Evolutionary conservation across 495 filamentous ascomycete genomes (phyloP), one percentile per base, ranked within the genome.

Genomic region (Hyaloscypha hepaticicola): DNA sequence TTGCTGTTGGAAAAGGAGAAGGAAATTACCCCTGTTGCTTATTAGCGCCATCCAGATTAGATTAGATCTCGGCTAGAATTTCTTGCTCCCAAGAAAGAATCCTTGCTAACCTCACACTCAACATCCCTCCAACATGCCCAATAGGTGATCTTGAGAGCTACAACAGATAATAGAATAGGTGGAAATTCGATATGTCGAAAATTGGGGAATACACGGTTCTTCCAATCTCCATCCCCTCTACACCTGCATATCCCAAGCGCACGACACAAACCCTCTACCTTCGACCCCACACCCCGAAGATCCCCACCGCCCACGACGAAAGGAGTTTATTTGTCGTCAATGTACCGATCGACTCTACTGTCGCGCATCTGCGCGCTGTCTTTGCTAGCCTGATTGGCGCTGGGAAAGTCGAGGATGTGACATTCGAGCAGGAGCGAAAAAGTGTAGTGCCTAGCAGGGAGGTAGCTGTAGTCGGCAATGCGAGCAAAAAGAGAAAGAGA

Each of bases 241-340:
- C 85, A n/a, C 78, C 86, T 1, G 78, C 85, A 5, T 87, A 78
- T 68, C 83, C 85, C 7, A 71, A 79, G 21, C 67, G 81, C n/a
- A 83, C 81, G 64, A 85, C 81, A 55, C 95, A 99, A 77, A 90
- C 91, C 78, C 81, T 98, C 72, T 97, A 97, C 76, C 75, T 97
- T 58, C 90, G 89, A 61, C 85, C 84, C 31, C 92, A 97, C 73
- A 82, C 87, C 50, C 93, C 89, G 61, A 90, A 87, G 70, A 82
- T 93, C 26, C 87, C 91, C 19, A 88, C 89, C 12, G 78, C 85
- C 21, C 82, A 89, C 70, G 86, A 93, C 70, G 72, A 83, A 25
- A 87, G 92, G 63, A 90, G 88, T 53, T 82, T 99, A 26, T 99
- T 96, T 77, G 71, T 93, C 25, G 88, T 92, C 65, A 98, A 99